Conservation (phyloP, 169 alveolate species). For the Cyclospora cayetanensis region DNA sequence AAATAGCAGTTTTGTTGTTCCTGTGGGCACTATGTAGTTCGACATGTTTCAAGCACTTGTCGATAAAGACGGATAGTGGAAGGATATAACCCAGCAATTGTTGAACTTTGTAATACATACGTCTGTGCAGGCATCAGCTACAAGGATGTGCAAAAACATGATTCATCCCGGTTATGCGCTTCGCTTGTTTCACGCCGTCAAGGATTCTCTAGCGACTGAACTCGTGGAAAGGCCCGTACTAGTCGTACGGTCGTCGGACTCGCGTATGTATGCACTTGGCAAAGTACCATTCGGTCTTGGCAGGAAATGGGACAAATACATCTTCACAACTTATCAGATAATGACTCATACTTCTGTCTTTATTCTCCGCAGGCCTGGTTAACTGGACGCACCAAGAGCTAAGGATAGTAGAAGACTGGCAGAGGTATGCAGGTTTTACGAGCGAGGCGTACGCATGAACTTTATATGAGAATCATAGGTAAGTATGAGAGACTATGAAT, state of each 20-base stretch:
- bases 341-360: not conserved
- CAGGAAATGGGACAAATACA: too few relatives aligned
- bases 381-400: slow-evolving; percentile 32
- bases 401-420: slow-evolving; percentile 39
- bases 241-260: slow-evolving; percentile 21
- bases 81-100: too few relatives aligned
- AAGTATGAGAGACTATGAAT: too few relatives aligned
- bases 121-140: slow-evolving; percentile 50
- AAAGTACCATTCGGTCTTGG: too few relatives aligned
- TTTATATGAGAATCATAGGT: too few relatives aligned
- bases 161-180: not conserved
- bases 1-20: not conserved
- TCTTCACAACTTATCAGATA: too few relatives aligned
- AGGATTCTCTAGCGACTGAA: not conserved
- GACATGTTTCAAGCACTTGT: not conserved
- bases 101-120: not conserved
- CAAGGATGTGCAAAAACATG: slow-evolving; percentile 15
- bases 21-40: not conserved
- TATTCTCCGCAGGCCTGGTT: not conserved
- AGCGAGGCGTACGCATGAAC: too few relatives aligned
- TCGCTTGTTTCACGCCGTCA: slow-evolving; percentile 6
- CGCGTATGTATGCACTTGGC: not conserved
- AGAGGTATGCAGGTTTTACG: slow-evolving; percentile 28
- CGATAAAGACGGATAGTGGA: not conserved
- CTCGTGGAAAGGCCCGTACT: slow-evolving; percentile 37